Evolutionary conservation across 2,329 filamentous ascomycete species (phyloP).

Genomic region (Pseudocercospora ulei): DNA sequence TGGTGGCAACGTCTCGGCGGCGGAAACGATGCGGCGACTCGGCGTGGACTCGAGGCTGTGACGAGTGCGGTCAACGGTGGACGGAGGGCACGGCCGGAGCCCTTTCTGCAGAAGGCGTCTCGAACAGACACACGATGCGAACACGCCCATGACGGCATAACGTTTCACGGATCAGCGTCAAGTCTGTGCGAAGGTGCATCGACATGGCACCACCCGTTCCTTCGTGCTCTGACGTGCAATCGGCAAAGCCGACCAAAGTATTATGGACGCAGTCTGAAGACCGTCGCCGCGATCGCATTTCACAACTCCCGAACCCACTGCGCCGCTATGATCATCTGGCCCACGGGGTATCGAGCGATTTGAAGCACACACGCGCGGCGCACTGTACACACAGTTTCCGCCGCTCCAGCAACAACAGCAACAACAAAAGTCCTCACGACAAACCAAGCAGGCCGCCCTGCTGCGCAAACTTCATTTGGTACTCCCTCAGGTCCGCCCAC

Average conservation of each 20-base stretch:
- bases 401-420: constrained; percentile 4
- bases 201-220: too few relatives aligned
- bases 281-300: constrained; percentile 14
- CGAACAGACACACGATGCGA: too few relatives aligned
- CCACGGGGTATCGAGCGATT: constrained; percentile 21
- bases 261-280: constrained; percentile 11
- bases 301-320: constrained; percentile 10
- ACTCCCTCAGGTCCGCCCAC: constrained; percentile 71
- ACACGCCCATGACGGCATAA: constrained; percentile 3
- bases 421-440: constrained; percentile 19
- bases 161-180: constrained; percentile 3
- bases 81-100: too few relatives aligned
- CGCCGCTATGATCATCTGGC: constrained; percentile 16
- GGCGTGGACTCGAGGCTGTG: background rate
- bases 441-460: constrained; percentile 48
- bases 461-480: constrained; percentile 62
- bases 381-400: constrained; percentile 3
- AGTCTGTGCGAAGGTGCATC: constrained; percentile 12
- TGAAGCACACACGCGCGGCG: constrained; percentile 11
- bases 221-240: background rate
- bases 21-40: constrained; percentile 20
- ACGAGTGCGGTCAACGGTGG: too few relatives aligned
- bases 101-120: too few relatives aligned
- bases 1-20: constrained; percentile 15
- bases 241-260: constrained; percentile 7